phyloP scores from a whole-genome alignment of 257 asterid genomes.

The Coffea canephora region DNA sequence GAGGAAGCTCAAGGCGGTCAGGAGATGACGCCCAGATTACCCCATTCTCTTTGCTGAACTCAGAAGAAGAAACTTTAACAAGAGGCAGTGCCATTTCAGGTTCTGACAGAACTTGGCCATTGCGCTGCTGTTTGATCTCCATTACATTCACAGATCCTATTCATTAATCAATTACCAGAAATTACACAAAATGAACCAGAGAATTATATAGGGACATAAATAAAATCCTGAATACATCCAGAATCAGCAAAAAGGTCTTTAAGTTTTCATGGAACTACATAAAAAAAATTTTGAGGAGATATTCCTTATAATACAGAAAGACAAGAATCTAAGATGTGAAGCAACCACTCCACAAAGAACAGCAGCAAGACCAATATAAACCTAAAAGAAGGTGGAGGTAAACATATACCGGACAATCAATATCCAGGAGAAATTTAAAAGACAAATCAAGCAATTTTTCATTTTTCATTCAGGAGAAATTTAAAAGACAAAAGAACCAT shows the following conservation, averaged over 20 bases:
- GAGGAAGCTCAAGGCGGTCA: conserved; percentile 78
- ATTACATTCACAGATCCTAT: conserved; percentile 53
- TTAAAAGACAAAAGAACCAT: not conserved
- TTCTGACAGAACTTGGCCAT: conserved; percentile 49
- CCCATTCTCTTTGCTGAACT: conserved; percentile 66
- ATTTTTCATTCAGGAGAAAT: not conserved
- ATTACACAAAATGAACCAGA: not conserved
- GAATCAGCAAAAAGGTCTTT: not conserved
- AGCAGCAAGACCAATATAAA: not conserved
- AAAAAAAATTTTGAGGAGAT: not conserved
- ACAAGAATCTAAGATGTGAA: not conserved
- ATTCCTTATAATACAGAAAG: not conserved
- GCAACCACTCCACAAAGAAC: not conserved
- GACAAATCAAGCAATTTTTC: not conserved
- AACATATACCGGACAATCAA: not conserved
- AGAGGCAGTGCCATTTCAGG: conserved; percentile 72
- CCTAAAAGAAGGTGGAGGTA: not conserved
- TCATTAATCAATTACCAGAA: conserved; percentile 1
- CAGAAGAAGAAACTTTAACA: conserved; percentile 59
- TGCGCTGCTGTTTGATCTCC: conserved; percentile 57
- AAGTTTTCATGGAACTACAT: not conserved
- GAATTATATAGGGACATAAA: not conserved
- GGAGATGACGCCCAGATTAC: conserved; percentile 79
- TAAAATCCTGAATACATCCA: not conserved
- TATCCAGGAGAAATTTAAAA: not conserved